These are phyloP conservation scores for Friedmanniomyces endolithicus DNA, from an alignment of 495 filamentous ascomycete genomes.

Conservation along the genomic window DNA sequence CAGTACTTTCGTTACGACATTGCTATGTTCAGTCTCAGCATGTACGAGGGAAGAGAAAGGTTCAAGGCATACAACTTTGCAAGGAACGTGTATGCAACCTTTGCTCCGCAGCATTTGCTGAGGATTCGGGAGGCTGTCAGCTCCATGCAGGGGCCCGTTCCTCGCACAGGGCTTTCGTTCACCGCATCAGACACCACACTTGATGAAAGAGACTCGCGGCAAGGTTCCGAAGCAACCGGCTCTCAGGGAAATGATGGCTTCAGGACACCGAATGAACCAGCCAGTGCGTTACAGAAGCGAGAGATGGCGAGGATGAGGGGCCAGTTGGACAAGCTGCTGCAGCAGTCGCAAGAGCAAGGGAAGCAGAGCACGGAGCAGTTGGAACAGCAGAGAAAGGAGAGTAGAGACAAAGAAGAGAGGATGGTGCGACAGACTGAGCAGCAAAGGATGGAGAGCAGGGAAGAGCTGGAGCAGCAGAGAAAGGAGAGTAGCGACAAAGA, in stretches of 20 bases:
- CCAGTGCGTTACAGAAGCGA: neutral
- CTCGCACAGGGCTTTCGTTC: constrained; percentile 5
- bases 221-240: neutral
- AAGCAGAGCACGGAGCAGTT: neutral
- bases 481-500: too few relatives aligned
- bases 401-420: constrained; percentile 1
- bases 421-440: neutral
- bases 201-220: neutral
- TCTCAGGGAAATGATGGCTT: constrained; percentile 1
- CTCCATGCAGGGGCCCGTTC: neutral
- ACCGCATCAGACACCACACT: neutral
- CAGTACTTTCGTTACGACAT: constrained; percentile 3
- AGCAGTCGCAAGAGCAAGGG: constrained; percentile 1
- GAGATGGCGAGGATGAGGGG: neutral
- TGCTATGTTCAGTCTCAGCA: constrained; percentile 1
- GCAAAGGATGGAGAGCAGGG: neutral
- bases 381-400: constrained; percentile 3
- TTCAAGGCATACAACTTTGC: constrained; percentile 3
- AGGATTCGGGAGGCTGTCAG: constrained; percentile 3
- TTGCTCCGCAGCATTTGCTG: constrained; percentile 1
- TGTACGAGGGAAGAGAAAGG: constrained; percentile 1
- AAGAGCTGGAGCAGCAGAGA: neutral
- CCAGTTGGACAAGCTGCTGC: neutral
- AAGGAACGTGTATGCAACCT: neutral
- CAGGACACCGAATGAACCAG: constrained; percentile 1